These are phyloP conservation scores for Cytidiella melzeri DNA, from an alignment of 768 basidiomycete species.

Conservation along the genomic window DNA sequence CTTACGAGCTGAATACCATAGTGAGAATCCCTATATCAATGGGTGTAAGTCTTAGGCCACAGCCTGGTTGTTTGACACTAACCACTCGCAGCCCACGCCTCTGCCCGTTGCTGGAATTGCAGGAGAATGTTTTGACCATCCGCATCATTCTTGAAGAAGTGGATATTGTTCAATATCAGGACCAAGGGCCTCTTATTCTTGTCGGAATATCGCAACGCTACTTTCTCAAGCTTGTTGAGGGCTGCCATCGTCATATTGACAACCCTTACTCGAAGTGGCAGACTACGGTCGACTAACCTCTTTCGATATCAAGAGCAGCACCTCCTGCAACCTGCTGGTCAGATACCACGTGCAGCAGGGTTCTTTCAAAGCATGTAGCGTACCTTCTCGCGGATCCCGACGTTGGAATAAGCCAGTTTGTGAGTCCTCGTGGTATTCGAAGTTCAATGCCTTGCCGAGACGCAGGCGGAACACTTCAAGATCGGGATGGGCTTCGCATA, in stretches of 20 bases:
- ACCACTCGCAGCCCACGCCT: conserved; percentile 81
- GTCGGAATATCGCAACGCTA: conserved; percentile 60
- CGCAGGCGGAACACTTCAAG: conserved; percentile 82
- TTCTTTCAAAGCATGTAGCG: background rate
- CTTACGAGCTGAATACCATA: conserved; percentile 72
- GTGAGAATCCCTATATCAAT: conserved; percentile 56
- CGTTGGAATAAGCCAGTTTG: conserved; percentile 78
- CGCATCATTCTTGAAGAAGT: conserved; percentile 71
- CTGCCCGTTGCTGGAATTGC: conserved; percentile 81
- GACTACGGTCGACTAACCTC: conserved; percentile 40
- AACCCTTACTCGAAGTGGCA: background rate
- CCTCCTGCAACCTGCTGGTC: conserved; percentile 40
- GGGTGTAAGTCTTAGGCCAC: too few relatives aligned
- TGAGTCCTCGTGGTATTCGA: conserved; percentile 80
- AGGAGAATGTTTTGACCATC: conserved; percentile 74
- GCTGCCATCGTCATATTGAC: too few relatives aligned
- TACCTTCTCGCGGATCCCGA: conserved; percentile 76
- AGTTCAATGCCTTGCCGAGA: conserved; percentile 81
- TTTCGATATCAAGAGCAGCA: conserved; percentile 74
- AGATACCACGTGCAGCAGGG: conserved; percentile 1
- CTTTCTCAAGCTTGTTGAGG: conserved; percentile 80
- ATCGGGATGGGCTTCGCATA: conserved; percentile 83
- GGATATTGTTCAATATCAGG: conserved; percentile 75
- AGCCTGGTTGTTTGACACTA: too few relatives aligned
- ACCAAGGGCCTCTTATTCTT: conserved; percentile 64